phyloP scores from a whole-genome alignment of 805 yeast genomes.

The Wickerhamomyces bovis region DNA sequence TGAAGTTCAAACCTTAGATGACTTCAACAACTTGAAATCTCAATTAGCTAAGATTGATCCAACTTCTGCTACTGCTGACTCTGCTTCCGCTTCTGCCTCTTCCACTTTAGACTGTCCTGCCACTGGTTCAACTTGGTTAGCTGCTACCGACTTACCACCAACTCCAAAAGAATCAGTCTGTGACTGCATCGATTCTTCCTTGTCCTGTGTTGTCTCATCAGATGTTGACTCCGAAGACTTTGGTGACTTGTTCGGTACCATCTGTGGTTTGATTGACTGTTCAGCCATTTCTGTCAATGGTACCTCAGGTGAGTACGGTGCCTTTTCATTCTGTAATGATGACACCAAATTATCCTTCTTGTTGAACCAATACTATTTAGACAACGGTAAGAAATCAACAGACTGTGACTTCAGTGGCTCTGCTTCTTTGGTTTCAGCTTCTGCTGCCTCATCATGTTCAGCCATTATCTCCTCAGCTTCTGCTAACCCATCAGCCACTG shows the following conservation, averaged over 20 bases:
- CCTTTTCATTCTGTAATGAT: conserved; percentile 65
- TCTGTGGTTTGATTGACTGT: conserved; percentile 60
- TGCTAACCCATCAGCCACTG: conserved; percentile 20
- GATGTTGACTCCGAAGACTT: conserved; percentile 50
- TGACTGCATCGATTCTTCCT: conserved; percentile 49
- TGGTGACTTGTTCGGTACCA: conserved; percentile 47
- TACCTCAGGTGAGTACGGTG: conserved; percentile 61
- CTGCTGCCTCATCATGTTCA: conserved; percentile 44
- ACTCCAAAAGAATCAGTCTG: conserved; percentile 66
- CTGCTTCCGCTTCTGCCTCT: conserved; percentile 32
- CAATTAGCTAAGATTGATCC: conserved; percentile 52
- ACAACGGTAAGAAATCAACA: conserved; percentile 35
- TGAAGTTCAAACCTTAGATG: conserved; percentile 53
- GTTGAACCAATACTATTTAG: conserved; percentile 59
- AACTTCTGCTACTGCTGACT: conserved; percentile 33
- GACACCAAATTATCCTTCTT: conserved; percentile 64
- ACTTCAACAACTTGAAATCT: conserved; percentile 50
- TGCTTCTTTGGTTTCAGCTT: conserved; percentile 44
- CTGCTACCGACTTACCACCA: conserved; percentile 66
- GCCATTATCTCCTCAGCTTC: conserved; percentile 32
- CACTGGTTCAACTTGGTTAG: conserved; percentile 54
- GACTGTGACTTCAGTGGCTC: conserved; percentile 73
- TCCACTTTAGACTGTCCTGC: conserved; percentile 43
- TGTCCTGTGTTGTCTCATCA: conserved; percentile 52
- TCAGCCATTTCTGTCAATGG: conserved; percentile 57